A percentile compares a stretch with the other conserved stretches of the same genome.
Evolutionary conservation across 371 early-diverging fungal genomes (phyloP).

Genomic region (Mucor plumbeus): DNA sequence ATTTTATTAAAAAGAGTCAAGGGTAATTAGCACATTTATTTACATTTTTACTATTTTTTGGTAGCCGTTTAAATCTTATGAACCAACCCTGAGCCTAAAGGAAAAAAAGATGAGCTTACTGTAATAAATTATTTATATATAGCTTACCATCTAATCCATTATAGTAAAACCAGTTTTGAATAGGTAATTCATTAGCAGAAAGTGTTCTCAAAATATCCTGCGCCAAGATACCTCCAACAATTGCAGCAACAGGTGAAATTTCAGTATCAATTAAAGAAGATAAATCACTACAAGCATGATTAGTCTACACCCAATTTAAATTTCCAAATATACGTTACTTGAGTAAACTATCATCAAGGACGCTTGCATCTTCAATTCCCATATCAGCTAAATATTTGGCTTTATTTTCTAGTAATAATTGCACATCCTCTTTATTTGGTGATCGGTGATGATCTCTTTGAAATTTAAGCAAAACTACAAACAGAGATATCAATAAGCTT

Average conservation of each 20-base stretch:
- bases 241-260: constrained; percentile 77
- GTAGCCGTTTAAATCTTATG: too few species aligned
- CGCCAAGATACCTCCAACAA: constrained; percentile 87
- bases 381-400: constrained; percentile 26
- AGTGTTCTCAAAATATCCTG: constrained; percentile 89
- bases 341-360: constrained; percentile 55
- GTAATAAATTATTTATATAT: neutral
- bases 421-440: constrained; percentile 28
- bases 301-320: neutral
- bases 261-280: constrained; percentile 58
- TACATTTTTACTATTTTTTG: too few species aligned
- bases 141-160: constrained; percentile 68
- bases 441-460: constrained; percentile 35
- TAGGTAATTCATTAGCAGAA: constrained; percentile 78
- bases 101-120: neutral
- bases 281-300: constrained; percentile 39
- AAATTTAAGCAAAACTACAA: constrained; percentile 40
- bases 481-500: neutral
- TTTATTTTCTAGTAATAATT: constrained; percentile 30
- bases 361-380: constrained; percentile 40
- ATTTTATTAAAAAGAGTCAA: too few species aligned
- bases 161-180: constrained; percentile 83
- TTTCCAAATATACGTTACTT: constrained; percentile 36
- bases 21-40: too few species aligned
- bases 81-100: constrained; percentile 7